Percentiles rank a stretch among this genome's conserved stretches.
Conservation (phyloP, 805 yeast species). For the Wickerhamiella parazyma region DNA sequence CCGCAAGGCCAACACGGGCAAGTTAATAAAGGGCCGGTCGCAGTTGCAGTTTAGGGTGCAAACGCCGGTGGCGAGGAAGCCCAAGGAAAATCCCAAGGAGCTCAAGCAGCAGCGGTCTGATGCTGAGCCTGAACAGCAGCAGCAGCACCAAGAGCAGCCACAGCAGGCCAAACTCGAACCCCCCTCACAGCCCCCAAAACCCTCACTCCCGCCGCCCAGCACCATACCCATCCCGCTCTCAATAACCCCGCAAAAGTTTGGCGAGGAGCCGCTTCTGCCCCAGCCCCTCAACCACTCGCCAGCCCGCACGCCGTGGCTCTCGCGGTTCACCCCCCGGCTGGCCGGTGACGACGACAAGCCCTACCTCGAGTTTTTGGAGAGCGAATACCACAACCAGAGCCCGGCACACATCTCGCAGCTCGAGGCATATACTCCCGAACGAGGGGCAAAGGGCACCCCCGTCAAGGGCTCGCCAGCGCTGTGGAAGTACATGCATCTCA, state of each 20-base stretch:
- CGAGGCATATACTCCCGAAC: constrained; percentile 53
- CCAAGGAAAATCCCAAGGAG: not conserved
- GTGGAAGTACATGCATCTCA: constrained; percentile 81
- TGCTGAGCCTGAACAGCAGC: not conserved
- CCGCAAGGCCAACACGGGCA: constrained; percentile 45
- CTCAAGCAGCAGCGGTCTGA: not conserved
- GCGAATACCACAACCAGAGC: constrained; percentile 5
- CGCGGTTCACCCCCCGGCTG: constrained; percentile 3
- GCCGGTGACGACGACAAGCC: constrained; percentile 10
- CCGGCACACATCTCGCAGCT: constrained; percentile 29
- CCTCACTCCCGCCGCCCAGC: not conserved
- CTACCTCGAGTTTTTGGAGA: constrained; percentile 8
- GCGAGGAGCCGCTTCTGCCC: constrained; percentile 9
- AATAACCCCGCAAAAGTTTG: not conserved
- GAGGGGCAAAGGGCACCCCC: constrained; percentile 27
- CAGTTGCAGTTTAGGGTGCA: constrained; percentile 5
- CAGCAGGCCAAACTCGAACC: not conserved
- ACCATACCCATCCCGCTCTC: not conserved
- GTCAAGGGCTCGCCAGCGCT: constrained; percentile 56
- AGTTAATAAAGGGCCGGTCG: constrained; percentile 13
- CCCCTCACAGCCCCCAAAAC: constrained; percentile 11
- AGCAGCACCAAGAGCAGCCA: not conserved
- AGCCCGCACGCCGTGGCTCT: constrained; percentile 8
- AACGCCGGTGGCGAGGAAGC: not conserved
- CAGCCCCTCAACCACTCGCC: constrained; percentile 8